Evolutionary conservation across 108 stramenopile genomes (phyloP).

Genomic region (Skeletonema grethae): DNA sequence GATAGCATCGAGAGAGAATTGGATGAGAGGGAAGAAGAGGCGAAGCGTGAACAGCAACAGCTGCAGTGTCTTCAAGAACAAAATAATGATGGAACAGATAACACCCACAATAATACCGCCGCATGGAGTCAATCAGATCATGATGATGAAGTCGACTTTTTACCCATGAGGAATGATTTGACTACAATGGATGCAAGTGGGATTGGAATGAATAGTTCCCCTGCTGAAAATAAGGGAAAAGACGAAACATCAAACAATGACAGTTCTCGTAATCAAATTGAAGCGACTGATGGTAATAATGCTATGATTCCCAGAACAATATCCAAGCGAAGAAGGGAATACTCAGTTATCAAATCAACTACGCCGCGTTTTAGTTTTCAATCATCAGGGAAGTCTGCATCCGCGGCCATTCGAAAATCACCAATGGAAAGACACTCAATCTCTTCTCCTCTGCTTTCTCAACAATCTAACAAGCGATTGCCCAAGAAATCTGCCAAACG

Average conservation of each 20-base stretch:
- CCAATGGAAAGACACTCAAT: not conserved
- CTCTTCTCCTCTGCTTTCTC: not conserved
- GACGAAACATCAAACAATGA: not conserved
- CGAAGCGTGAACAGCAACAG: constrained; percentile 5
- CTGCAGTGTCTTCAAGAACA: constrained; percentile 1
- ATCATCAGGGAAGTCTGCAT: not conserved
- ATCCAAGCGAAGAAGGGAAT: constrained; percentile 3
- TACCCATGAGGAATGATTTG: not conserved
- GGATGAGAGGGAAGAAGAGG: constrained; percentile 11
- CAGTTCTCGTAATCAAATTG: not conserved
- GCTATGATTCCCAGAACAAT: not conserved
- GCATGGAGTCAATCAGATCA: not conserved
- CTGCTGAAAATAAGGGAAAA: not conserved
- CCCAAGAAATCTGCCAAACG: not conserved
- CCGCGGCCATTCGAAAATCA: not conserved
- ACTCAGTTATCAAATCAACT: constrained; percentile 7
- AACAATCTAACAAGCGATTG: not conserved
- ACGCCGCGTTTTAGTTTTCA: constrained; percentile 10
- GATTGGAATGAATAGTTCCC: too few relatives aligned
- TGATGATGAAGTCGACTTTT: not conserved
- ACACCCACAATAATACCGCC: not conserved
- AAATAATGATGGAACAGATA: not conserved
- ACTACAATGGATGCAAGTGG: not conserved
- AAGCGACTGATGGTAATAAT: not conserved
- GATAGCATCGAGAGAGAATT: constrained; percentile 25